These are phyloP conservation scores for Astraeus odoratus DNA, from an alignment of 768 basidiomycete genomes.

Conservation along the genomic window DNA sequence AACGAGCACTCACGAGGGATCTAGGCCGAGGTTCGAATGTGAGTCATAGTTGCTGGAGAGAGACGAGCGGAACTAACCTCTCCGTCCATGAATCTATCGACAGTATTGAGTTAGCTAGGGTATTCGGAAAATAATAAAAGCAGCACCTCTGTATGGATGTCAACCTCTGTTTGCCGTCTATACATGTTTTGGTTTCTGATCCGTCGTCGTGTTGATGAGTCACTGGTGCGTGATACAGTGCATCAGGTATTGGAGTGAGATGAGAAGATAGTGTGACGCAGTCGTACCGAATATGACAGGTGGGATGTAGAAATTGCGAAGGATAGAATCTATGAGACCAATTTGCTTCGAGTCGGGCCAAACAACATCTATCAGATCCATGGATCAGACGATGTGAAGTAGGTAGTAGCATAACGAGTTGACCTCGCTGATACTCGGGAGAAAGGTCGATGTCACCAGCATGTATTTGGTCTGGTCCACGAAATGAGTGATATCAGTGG, in stretches of 20 bases:
- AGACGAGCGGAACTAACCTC: constrained; percentile 37
- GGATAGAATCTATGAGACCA: constrained; percentile 68
- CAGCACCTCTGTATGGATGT: constrained; percentile 66
- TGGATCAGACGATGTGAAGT: background rate
- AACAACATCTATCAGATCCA: constrained; percentile 51
- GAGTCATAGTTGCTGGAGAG: constrained; percentile 1
- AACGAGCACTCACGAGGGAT: constrained; percentile 44
- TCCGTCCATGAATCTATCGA: constrained; percentile 58
- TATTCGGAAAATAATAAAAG: background rate
- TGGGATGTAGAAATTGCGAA: constrained; percentile 75
- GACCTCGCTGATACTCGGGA: constrained; percentile 76
- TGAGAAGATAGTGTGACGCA: no score
- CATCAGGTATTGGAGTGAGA: background rate
- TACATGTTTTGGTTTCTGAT: constrained; percentile 57
- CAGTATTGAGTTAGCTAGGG: background rate
- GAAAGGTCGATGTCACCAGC: constrained; percentile 61
- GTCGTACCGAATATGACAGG: constrained; percentile 67
- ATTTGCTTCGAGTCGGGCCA: constrained; percentile 75
- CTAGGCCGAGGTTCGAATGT: constrained; percentile 23
- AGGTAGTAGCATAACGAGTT: constrained; percentile 2
- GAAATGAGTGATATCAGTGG: background rate
- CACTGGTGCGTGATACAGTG: constrained; percentile 30
- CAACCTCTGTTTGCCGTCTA: constrained; percentile 77
- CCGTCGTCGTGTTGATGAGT: constrained; percentile 52
- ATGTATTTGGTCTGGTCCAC: constrained; percentile 51